A percentile compares a stretch with the other conserved stretches of the same genome.
phyloP scores from a whole-genome alignment of 352 stramenopile species.

The Globisporangium paroecandrum region DNA sequence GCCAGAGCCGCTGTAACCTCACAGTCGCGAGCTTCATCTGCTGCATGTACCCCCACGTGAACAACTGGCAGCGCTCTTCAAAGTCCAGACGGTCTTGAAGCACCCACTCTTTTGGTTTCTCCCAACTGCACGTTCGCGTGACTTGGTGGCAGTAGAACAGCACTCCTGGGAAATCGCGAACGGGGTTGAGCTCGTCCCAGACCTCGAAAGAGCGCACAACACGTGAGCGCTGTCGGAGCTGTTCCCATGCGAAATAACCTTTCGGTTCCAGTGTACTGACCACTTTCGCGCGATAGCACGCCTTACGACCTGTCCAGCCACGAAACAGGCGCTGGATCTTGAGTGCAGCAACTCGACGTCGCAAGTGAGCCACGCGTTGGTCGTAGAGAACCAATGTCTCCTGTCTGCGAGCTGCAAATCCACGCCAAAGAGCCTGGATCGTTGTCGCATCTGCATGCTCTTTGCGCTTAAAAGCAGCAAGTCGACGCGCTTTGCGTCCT shows the following conservation, averaged over 20 bases:
- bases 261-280: constrained; percentile 43
- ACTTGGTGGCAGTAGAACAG: constrained; percentile 74
- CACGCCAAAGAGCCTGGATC: constrained; percentile 55
- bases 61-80: constrained; percentile 48
- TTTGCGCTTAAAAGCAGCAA: constrained; percentile 29
- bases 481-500: constrained; percentile 40
- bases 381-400: constrained; percentile 24
- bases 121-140: constrained; percentile 64
- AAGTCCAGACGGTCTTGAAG: constrained; percentile 39
- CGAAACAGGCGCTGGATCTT: constrained; percentile 60
- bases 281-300: constrained; percentile 40
- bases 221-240: constrained; percentile 26
- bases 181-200: constrained; percentile 71
- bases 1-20: constrained; percentile 53
- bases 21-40: constrained; percentile 47
- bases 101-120: constrained; percentile 58
- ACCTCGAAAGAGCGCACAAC: constrained; percentile 52
- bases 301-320: constrained; percentile 37
- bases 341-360: constrained; percentile 26
- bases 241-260: constrained; percentile 65
- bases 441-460: constrained; percentile 36
- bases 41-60: constrained; percentile 64
- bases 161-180: constrained; percentile 40
- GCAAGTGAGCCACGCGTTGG: constrained; percentile 22
- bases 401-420: constrained; percentile 26